phyloP scores from a whole-genome alignment of 345 rosid genomes.

The Raphanus raphanistrum region DNA sequence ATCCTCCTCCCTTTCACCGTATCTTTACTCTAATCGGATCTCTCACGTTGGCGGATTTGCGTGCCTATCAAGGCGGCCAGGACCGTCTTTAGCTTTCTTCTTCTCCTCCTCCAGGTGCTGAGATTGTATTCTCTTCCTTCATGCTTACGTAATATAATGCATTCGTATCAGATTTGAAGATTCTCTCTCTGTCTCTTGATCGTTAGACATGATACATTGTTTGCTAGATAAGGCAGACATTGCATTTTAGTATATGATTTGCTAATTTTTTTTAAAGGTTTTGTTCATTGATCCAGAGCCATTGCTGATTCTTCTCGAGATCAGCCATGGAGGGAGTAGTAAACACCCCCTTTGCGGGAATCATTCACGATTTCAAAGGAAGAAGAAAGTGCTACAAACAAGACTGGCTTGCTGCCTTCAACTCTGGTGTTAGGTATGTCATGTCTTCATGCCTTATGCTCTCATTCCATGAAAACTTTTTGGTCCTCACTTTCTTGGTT shows the following conservation, averaged over 20 bases:
- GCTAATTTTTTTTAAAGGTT: background rate
- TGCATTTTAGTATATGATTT: background rate
- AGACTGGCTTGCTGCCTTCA: conserved; percentile 50
- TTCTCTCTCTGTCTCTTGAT: background rate
- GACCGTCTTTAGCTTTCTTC: conserved; percentile 27
- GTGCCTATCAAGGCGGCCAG: conserved; percentile 23
- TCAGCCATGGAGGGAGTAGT: conserved; percentile 46
- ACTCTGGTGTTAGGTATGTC: conserved; percentile 50
- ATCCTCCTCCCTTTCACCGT: conserved; percentile 1
- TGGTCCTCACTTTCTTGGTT: background rate
- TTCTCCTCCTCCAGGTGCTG: conserved; percentile 28
- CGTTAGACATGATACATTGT: background rate
- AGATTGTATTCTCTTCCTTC: background rate
- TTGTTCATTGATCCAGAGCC: background rate
- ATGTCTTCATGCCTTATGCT: background rate
- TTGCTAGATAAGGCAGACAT: background rate
- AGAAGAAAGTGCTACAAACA: conserved; percentile 61
- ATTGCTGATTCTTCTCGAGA: conserved; percentile 20
- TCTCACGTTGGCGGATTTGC: conserved; percentile 17
- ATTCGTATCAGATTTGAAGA: background rate
- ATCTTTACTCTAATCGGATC: conserved; percentile 23
- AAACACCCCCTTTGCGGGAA: conserved; percentile 50
- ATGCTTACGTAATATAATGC: background rate
- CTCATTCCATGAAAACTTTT: background rate
- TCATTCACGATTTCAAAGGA: conserved; percentile 52